Conservation (phyloP, 1,284 basidiomycete species). For the Boletellus sp. region DNA sequence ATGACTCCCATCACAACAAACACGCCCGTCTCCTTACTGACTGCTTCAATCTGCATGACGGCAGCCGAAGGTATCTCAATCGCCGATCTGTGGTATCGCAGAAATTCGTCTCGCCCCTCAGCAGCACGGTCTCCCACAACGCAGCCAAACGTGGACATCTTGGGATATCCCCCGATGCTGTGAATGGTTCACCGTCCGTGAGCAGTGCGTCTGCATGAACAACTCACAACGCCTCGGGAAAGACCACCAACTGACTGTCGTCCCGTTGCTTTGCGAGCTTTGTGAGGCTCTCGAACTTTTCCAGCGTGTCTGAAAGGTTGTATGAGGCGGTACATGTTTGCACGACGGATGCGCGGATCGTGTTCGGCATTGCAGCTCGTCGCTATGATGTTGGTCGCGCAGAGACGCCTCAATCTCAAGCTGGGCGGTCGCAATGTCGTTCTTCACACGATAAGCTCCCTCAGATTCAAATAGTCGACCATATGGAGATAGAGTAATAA, state of each 20-base stretch:
- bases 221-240: slow-evolving; percentile 72
- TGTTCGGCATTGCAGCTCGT: slow-evolving; percentile 18
- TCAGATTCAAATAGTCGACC: slow-evolving; percentile 4
- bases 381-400: background rate
- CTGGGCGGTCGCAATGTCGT: too few species aligned
- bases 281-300: slow-evolving; percentile 53
- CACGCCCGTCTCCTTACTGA: slow-evolving; percentile 49
- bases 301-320: slow-evolving; percentile 49
- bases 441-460: slow-evolving; percentile 5
- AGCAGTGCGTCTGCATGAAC: background rate
- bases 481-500: slow-evolving; percentile 5
- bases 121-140: slow-evolving; percentile 51
- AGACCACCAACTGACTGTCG: slow-evolving; percentile 56
- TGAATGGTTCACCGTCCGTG: background rate
- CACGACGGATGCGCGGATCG: slow-evolving; percentile 48
- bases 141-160: slow-evolving; percentile 57
- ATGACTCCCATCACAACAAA: slow-evolving; percentile 70
- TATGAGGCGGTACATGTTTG: slow-evolving; percentile 55
- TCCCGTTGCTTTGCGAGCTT: slow-evolving; percentile 50
- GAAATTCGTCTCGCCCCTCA: slow-evolving; percentile 59
- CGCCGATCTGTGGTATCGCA: slow-evolving; percentile 53
- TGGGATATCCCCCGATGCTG: slow-evolving; percentile 68
- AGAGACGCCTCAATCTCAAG: background rate
- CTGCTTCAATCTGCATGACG: slow-evolving; percentile 46
- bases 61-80: slow-evolving; percentile 56